Evolutionary conservation across 2,329 filamentous ascomycete species (phyloP).

Genomic region (Neophaeococcomyces mojaviensis): DNA sequence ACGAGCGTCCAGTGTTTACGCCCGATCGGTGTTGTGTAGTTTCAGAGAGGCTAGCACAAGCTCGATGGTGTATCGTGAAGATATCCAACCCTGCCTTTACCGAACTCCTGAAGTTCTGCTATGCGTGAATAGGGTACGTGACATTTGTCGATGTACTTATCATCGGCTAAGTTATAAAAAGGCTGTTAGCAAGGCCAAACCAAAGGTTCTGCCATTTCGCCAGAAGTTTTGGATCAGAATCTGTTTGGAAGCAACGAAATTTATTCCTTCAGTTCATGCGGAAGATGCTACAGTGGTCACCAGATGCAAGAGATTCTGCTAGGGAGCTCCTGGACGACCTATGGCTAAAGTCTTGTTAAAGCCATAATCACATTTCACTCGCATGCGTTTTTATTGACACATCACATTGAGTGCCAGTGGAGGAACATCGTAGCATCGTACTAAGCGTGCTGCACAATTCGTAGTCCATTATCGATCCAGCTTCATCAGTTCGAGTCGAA

Average conservation of each 20-base stretch:
- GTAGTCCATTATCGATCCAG: too few species aligned
- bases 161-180: too few species aligned
- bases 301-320: background rate
- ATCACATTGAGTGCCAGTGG: too few species aligned
- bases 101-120: constrained; percentile 24
- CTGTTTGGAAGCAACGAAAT: background rate
- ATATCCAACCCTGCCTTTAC: constrained; percentile 23
- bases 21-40: constrained; percentile 24
- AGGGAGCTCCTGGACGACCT: background rate
- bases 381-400: background rate
- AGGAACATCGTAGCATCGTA: too few species aligned
- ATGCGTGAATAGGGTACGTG: constrained; percentile 10
- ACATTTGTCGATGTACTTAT: too few species aligned
- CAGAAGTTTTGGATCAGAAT: background rate
- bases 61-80: constrained; percentile 6
- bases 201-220: too few species aligned
- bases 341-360: too few species aligned
- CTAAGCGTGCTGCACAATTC: too few species aligned
- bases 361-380: too few species aligned
- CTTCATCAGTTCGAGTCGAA: too few species aligned
- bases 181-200: too few species aligned
- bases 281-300: constrained; percentile 1
- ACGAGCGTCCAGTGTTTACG: too few species aligned
- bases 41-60: constrained; percentile 24
- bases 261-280: background rate